Conservation (phyloP, 306 rosid species). For the Cicer judaicum region DNA sequence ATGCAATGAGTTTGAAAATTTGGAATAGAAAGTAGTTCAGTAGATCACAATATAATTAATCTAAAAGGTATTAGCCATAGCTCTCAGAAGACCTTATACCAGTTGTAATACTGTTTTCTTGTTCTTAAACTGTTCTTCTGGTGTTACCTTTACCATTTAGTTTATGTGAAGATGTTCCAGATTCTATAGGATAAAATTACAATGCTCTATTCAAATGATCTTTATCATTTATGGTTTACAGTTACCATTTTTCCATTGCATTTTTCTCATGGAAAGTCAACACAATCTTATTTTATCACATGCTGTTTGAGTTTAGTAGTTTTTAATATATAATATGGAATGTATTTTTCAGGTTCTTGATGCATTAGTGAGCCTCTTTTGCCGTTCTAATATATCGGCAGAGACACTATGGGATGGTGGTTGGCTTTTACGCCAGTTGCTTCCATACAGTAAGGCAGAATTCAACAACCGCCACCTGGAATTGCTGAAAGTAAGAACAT, state of each 20-base stretch:
- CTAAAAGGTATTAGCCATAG: not conserved
- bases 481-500: constrained; percentile 68
- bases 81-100: not conserved
- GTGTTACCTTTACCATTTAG: constrained; percentile 15
- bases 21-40: not conserved
- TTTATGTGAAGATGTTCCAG: constrained; percentile 14
- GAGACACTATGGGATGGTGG: constrained; percentile 97
- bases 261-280: constrained; percentile 13
- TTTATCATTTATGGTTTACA: constrained; percentile 3
- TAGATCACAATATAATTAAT: not conserved
- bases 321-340: constrained; percentile 26
- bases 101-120: not conserved
- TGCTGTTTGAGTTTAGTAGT: constrained; percentile 29
- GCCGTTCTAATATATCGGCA: constrained; percentile 86
- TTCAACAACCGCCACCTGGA: constrained; percentile 74
- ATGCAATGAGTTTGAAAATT: not conserved
- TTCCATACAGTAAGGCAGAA: constrained; percentile 84
- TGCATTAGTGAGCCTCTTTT: constrained; percentile 83
- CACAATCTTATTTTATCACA: constrained; percentile 26
- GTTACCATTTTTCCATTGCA: constrained; percentile 2
- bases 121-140: constrained; percentile 3
- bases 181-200: constrained; percentile 9
- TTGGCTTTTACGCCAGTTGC: constrained; percentile 96
- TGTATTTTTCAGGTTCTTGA: constrained; percentile 71
- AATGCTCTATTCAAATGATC: not conserved